Evolutionary conservation across 2,329 filamentous ascomycete species (phyloP).

Genomic region (Fusarium bactridioides): DNA sequence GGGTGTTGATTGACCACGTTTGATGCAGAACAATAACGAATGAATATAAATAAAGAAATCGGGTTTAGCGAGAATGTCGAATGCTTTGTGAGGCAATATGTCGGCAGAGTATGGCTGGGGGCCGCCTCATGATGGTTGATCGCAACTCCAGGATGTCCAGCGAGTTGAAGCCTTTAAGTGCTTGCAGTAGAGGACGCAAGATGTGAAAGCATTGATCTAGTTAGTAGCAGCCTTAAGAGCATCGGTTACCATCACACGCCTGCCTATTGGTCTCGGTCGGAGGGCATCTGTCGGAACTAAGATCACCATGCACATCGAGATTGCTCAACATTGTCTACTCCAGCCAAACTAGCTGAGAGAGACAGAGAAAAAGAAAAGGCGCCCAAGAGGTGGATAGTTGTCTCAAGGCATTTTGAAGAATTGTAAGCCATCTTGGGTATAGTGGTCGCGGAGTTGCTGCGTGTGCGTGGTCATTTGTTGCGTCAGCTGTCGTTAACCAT

Average conservation of each 20-base stretch:
- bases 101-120: not conserved
- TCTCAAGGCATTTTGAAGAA: not conserved
- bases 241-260: not conserved
- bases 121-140: not conserved
- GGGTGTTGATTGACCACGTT: not conserved
- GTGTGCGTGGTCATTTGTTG: not conserved
- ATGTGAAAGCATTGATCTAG: accelerated
- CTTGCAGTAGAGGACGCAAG: accelerated
- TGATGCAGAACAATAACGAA: too few relatives aligned
- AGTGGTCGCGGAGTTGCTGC: not conserved
- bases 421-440: not conserved
- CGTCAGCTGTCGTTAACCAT: not conserved
- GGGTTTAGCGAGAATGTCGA: too few relatives aligned
- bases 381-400: not conserved
- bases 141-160: not conserved
- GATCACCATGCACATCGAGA: not conserved
- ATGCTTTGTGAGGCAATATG: not conserved
- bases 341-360: too few relatives aligned
- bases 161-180: not conserved
- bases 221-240: not conserved
- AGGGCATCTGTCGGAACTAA: not conserved
- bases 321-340: not conserved
- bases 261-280: not conserved
- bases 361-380: not conserved
- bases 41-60: too few relatives aligned